These are phyloP conservation scores for Trichosanthes cucumerina DNA, from an alignment of 306 rosid species.

Conservation along the genomic window DNA sequence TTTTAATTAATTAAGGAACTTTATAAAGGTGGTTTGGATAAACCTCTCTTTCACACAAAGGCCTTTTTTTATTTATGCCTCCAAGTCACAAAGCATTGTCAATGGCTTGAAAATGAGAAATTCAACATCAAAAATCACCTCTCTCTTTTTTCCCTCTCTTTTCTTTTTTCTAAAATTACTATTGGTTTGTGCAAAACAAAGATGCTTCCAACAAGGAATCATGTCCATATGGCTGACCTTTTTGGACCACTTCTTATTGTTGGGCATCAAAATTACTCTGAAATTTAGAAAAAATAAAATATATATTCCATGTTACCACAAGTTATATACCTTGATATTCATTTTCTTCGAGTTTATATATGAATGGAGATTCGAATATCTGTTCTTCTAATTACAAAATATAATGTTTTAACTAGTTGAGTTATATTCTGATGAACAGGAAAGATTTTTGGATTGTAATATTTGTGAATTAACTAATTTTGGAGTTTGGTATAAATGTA, in stretches of 20 bases:
- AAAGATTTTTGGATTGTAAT: not conserved
- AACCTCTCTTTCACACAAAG: conserved; percentile 5
- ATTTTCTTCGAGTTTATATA: no score
- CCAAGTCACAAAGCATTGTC: conserved; percentile 2
- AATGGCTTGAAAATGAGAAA: not conserved
- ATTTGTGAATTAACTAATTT: not conserved
- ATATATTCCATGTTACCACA: no score
- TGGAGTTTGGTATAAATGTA: not conserved
- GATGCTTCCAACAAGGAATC: conserved; percentile 10
- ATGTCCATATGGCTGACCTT: not conserved
- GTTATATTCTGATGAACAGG: not conserved
- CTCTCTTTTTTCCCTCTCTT: not conserved
- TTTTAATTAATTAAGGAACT: not conserved
- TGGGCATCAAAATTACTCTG: not conserved
- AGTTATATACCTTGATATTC: no score
- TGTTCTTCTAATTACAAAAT: no score
- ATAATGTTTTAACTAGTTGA: no score
- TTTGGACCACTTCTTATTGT: not conserved
- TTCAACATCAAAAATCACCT: not conserved
- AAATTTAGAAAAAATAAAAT: not conserved
- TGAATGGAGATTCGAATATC: no score
- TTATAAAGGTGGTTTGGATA: not conserved
- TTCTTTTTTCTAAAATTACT: not conserved
- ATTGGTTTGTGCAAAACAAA: not conserved
- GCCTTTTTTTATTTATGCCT: not conserved